Percentiles rank a stretch among this genome's conserved stretches.
Evolutionary conservation across 495 filamentous ascomycete species (phyloP).

Genomic region (Immersiella caudata): DNA sequence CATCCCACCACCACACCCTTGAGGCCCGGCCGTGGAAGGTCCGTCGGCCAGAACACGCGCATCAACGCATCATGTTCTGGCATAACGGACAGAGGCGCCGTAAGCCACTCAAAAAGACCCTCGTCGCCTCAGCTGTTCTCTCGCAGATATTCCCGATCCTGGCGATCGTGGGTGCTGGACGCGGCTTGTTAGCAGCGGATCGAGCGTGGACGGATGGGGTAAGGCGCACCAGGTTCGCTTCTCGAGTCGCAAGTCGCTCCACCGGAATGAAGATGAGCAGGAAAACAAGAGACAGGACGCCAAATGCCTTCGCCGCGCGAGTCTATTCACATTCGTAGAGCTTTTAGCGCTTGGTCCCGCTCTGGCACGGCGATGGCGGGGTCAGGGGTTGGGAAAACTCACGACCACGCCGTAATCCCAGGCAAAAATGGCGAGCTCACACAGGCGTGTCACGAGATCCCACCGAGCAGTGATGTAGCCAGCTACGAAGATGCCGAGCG

Average conservation of each 20-base stretch:
- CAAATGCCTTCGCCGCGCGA: slow-evolving; percentile 49
- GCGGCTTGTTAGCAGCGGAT: slow-evolving; percentile 27
- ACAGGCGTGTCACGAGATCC: slow-evolving; percentile 93
- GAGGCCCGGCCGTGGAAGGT: slow-evolving; percentile 69
- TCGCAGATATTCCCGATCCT: slow-evolving; percentile 83
- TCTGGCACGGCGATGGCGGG: background rate
- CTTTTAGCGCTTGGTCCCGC: slow-evolving; percentile 4
- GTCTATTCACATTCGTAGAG: slow-evolving; percentile 32
- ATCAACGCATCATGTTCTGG: slow-evolving; percentile 95
- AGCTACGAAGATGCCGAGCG: slow-evolving; percentile 96
- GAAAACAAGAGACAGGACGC: slow-evolving; percentile 45
- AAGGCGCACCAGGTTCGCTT: slow-evolving; percentile 48
- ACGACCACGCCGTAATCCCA: slow-evolving; percentile 99
- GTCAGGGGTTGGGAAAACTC: slow-evolving; percentile 40
- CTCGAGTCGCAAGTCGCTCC: slow-evolving; percentile 48
- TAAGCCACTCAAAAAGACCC: slow-evolving; percentile 78
- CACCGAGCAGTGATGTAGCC: slow-evolving; percentile 99
- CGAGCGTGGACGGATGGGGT: slow-evolving; percentile 10
- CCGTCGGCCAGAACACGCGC: slow-evolving; percentile 97
- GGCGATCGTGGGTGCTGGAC: slow-evolving; percentile 80
- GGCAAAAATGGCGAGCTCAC: slow-evolving; percentile 95
- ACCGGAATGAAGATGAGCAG: slow-evolving; percentile 51
- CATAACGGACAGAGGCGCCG: slow-evolving; percentile 55
- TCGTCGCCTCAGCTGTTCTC: slow-evolving; percentile 90
- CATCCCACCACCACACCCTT: slow-evolving; percentile 91